Conservation (phyloP, 2,329 filamentous ascomycete species). For the Stagonosporopsis cucurbitacearum region DNA sequence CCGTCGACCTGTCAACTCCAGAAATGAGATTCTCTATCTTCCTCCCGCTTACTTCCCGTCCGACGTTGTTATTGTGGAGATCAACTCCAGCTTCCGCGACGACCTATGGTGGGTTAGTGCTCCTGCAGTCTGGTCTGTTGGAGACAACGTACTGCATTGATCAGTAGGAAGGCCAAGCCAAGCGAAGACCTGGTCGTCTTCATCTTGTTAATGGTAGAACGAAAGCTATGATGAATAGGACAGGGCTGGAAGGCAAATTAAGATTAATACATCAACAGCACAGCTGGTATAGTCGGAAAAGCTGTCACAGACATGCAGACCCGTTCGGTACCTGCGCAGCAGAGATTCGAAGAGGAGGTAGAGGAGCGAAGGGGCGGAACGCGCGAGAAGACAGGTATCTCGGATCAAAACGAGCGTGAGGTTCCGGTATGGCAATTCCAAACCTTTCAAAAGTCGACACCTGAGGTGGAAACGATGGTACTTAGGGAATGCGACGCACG, state of each 20-base stretch:
- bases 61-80: conserved; percentile 31
- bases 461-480: conserved; percentile 37
- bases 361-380: conserved; percentile 22
- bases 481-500: conserved; percentile 32
- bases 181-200: conserved; percentile 36
- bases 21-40: conserved; percentile 35
- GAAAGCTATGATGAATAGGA: background rate
- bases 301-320: conserved; percentile 44
- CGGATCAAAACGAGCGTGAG: conserved; percentile 37
- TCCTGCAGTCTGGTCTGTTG: background rate
- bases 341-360: conserved; percentile 36
- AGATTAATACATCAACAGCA: conserved; percentile 44
- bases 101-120: conserved; percentile 34
- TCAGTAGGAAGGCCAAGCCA: conserved; percentile 37
- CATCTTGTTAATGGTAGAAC: conserved; percentile 28
- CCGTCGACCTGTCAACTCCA: conserved; percentile 27
- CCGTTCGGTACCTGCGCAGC: conserved; percentile 47
- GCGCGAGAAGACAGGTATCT: conserved; percentile 25
- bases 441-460: conserved; percentile 38
- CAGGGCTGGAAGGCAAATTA: conserved; percentile 26
- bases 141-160: conserved; percentile 37
- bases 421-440: conserved; percentile 40
- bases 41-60: conserved; percentile 30
- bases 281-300: conserved; percentile 42
- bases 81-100: conserved; percentile 35